Percentiles rank a stretch among this genome's conserved stretches.
These are phyloP conservation scores for Cystoderma amianthinum DNA, from an alignment of 768 basidiomycete species.

Conservation along the genomic window DNA sequence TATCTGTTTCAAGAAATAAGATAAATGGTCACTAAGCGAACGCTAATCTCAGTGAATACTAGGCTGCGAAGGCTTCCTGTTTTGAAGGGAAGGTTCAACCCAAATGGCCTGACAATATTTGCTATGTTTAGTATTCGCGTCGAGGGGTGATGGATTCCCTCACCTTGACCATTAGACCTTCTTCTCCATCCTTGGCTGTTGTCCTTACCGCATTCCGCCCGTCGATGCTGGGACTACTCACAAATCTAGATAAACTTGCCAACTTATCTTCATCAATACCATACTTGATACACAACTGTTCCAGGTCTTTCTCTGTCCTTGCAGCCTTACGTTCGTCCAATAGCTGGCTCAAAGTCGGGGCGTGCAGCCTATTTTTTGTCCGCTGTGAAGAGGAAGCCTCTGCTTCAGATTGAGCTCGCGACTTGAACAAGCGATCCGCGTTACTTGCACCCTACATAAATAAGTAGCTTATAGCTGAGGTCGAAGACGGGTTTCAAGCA, in stretches of 20 bases:
- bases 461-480: constrained; percentile 4
- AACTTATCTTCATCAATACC: constrained; percentile 47
- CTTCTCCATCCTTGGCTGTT: constrained; percentile 50
- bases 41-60: no score
- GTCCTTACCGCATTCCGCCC: constrained; percentile 33
- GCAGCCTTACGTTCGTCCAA: constrained; percentile 57
- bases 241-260: constrained; percentile 42
- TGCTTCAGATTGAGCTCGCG: constrained; percentile 47
- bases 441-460: constrained; percentile 16
- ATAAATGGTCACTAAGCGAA: no score
- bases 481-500: constrained; percentile 1
- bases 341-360: constrained; percentile 43
- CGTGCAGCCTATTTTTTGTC: constrained; percentile 48
- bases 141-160: no score
- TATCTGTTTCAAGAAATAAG: no score
- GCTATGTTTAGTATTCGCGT: no score
- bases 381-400: constrained; percentile 36
- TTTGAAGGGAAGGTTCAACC: constrained; percentile 26
- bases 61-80: no score
- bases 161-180: constrained; percentile 43
- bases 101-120: constrained; percentile 35
- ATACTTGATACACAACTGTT: constrained; percentile 45
- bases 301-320: constrained; percentile 31
- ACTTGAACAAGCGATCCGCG: constrained; percentile 40
- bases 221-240: constrained; percentile 62